Conservation (phyloP, 1,139 yeast species). For the Suhomyces bokatorum region DNA sequence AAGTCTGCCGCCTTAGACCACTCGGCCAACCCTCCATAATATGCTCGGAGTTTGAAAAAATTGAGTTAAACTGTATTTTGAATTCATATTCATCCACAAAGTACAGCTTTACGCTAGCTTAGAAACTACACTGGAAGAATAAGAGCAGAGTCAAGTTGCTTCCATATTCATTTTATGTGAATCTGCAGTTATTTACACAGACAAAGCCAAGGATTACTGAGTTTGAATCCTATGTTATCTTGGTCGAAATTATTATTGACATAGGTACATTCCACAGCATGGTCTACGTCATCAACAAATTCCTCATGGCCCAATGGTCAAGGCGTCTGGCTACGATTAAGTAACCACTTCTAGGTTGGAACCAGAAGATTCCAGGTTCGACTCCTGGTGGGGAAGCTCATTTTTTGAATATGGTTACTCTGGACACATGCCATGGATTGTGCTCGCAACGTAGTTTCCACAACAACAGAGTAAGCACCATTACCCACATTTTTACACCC, state of each 20-base stretch:
- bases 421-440: background rate
- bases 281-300: slow-evolving; percentile 24
- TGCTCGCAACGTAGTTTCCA: too few relatives aligned
- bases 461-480: too few relatives aligned
- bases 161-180: too few relatives aligned
- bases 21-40: slow-evolving; percentile 51
- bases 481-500: too few relatives aligned
- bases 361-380: slow-evolving; percentile 95
- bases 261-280: background rate
- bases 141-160: too few relatives aligned
- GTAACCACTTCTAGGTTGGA: slow-evolving; percentile 51
- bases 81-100: too few relatives aligned
- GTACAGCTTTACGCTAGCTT: too few relatives aligned
- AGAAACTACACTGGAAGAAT: too few relatives aligned
- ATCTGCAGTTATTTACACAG: too few relatives aligned
- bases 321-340: slow-evolving; percentile 79
- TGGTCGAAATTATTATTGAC: background rate
- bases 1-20: slow-evolving; percentile 56
- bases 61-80: background rate
- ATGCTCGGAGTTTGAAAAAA: background rate
- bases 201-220: too few relatives aligned
- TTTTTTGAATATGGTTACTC: slow-evolving; percentile 23
- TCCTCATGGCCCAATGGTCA: slow-evolving; percentile 93
- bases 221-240: background rate
- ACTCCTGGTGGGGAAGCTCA: slow-evolving; percentile 90